Base-by-base conservation (phyloP, 2,329 filamentous ascomycete genomes). In the Exophiala sp. region DNA sequence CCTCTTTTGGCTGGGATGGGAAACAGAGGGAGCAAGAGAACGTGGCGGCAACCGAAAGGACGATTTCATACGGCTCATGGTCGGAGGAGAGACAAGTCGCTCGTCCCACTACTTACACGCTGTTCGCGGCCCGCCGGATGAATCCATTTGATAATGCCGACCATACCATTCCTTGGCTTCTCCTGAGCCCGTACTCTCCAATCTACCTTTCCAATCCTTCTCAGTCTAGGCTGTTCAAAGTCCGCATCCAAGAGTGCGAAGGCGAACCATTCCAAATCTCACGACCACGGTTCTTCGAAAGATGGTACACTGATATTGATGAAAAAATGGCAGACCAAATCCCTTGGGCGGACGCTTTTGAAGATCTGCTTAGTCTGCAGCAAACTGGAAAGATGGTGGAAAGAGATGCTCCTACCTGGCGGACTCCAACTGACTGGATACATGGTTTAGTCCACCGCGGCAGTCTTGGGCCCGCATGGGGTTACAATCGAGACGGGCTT, bases 291-390 rank as follows among this genome's bases (percentile, higher is more conserved):
- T 57, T 49, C 42, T 57, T 57, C 27, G 51, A 57, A 19, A 45
- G 48, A 34, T 50, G 51, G 51, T 50, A 57, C 24, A 44, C 48
- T 30, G 63, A 53, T 42, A 70, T 59, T 22, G 66, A 62, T 54
- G 63, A 38, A 48, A 66, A 49, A 64, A 68, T 56, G 57, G 66
- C 41, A 2, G 55, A 51, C 1, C 66, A 68, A 43, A 67, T 68
- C 0, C 68, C 69, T 24, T 81, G 78, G 78, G 70, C 75, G 13
- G 73, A 75, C 43, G 79, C 79, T 0, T 82, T 80, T 57, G 78
- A 81, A 58, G 79, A 83, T 57, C 68, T 82, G 8, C 57, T 82
- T 13, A 70, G 70, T 41, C 66, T 76, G 2, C 66, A 73, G 44
- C 72, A 72, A 45, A 70, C 69, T 18, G 65, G 68, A 47, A 60